Base-by-base conservation (phyloP, 1,284 basidiomycete genomes). In the Afroboletus lepidellus region DNA sequence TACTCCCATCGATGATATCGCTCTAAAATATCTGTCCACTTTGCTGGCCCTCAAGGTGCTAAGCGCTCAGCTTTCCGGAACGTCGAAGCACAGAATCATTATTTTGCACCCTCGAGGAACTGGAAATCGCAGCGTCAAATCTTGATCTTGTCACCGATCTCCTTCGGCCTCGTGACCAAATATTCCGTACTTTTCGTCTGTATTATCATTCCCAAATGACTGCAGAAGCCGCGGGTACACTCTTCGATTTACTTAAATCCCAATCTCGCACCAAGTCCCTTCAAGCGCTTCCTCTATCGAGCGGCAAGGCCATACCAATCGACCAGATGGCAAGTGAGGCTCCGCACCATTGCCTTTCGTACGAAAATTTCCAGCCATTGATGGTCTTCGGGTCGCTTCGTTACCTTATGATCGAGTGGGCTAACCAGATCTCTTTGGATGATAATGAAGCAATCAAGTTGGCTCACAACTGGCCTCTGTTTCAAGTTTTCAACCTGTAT, bases 381-480 rank as follows among this genome's bases (percentile, higher is more conserved):
- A 29, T 18, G 21, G 13, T 11, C 15, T 25, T 57, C 5, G 8
- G 20, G 3, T 54, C 43, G n/a, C 46, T 60, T 30, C 49, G 42
- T 32, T n/a, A 8, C 7, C 50, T 60, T 13, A 9, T 2, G 21
- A 53, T 60, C 21, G 24, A 45, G 3, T 61, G 55, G 60, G 50
- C 47, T 23, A 46, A 61, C 6, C 58, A 55, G 36, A 27, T 59
- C 8, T 57, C 59, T 13, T 36, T 61, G 18, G 44, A 60, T 12
- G 55, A 63, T 0, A 30, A 39, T 9, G 53, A 61, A 12, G 16
- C 53, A 18, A 44, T 16, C 43, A 50, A 24, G 1, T 60, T 46
- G 47, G 61, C 46, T 24, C 20, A 32, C 33, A 45, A 38, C 32
- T 60, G 52, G 57, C 57, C 60, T 12, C 13, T 38, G 1, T 53